Evolutionary conservation across 352 stramenopile species (phyloP).

Genomic region (Plasmopara halstedii): DNA sequence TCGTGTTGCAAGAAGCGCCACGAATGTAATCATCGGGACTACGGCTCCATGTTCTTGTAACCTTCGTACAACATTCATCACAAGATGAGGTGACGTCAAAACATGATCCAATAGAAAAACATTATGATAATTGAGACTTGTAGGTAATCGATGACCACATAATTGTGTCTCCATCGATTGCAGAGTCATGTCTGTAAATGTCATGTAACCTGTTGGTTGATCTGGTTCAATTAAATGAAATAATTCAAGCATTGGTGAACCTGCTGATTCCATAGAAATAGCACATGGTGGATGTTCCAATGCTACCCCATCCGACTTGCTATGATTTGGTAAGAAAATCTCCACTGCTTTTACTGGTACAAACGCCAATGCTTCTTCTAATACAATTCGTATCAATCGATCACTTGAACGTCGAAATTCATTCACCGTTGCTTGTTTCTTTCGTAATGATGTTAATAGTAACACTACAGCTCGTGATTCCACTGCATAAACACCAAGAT

Average conservation of each 20-base stretch:
- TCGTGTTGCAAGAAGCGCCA: conserved; percentile 28
- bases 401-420: conserved; percentile 31
- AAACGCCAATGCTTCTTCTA: conserved; percentile 44
- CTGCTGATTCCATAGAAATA: conserved; percentile 18
- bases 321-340: conserved; percentile 18
- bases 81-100: conserved; percentile 19
- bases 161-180: conserved; percentile 8
- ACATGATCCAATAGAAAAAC: conserved; percentile 44
- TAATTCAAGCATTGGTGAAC: conserved; percentile 27
- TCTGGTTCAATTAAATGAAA: conserved; percentile 30
- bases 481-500: conserved; percentile 23
- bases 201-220: conserved; percentile 21
- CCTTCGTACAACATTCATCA: conserved; percentile 25
- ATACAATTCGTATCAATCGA: conserved; percentile 39
- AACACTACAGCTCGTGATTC: conserved; percentile 29
- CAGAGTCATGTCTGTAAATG: conserved; percentile 8
- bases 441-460: conserved; percentile 33
- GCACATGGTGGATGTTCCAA: conserved; percentile 33
- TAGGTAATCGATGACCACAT: conserved; percentile 11
- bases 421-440: conserved; percentile 22
- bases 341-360: conserved; percentile 29
- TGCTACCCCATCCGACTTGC: conserved; percentile 23
- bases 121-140: conserved; percentile 35
- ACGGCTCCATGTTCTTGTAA: conserved; percentile 33
- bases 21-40: conserved; percentile 35